phyloP scores from a whole-genome alignment of 2,329 filamentous ascomycete genomes.

The Exutisphaerella laricina region DNA sequence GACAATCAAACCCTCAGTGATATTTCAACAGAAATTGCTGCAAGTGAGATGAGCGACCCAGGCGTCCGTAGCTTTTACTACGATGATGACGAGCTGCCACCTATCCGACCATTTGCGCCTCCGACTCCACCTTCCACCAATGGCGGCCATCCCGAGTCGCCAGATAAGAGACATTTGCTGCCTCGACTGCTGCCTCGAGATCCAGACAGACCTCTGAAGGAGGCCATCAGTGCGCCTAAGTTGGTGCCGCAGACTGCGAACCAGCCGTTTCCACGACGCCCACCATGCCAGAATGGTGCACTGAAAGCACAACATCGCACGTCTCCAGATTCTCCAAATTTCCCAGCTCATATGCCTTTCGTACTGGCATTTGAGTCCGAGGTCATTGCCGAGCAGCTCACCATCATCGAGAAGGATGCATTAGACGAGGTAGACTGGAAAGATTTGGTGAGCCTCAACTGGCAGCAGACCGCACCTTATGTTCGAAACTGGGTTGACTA shows the following conservation, averaged over 20 bases:
- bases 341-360: constrained; percentile 62
- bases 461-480: constrained; percentile 57
- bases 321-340: constrained; percentile 6
- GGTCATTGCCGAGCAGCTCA: constrained; percentile 74
- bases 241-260: constrained; percentile 18
- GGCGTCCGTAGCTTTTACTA: constrained; percentile 46
- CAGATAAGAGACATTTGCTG: constrained; percentile 18
- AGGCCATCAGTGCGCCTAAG: constrained; percentile 21
- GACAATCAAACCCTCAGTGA: constrained; percentile 54
- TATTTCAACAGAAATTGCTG: constrained; percentile 48
- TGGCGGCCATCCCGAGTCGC: constrained; percentile 26
- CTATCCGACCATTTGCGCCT: constrained; percentile 14
- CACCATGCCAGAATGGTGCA: constrained; percentile 4
- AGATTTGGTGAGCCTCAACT: constrained; percentile 75
- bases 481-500: constrained; percentile 68
- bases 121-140: constrained; percentile 34
- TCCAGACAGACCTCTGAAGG: constrained; percentile 17
- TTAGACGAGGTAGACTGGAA: constrained; percentile 85
- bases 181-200: constrained; percentile 10
- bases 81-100: constrained; percentile 32
- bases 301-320: not conserved
- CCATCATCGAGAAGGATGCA: constrained; percentile 78
- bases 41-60: constrained; percentile 39
- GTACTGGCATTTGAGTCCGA: constrained; percentile 76
- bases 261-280: constrained; percentile 19